phyloP scores from a whole-genome alignment of 768 basidiomycete genomes.

The Mrakia hoshinonis region DNA sequence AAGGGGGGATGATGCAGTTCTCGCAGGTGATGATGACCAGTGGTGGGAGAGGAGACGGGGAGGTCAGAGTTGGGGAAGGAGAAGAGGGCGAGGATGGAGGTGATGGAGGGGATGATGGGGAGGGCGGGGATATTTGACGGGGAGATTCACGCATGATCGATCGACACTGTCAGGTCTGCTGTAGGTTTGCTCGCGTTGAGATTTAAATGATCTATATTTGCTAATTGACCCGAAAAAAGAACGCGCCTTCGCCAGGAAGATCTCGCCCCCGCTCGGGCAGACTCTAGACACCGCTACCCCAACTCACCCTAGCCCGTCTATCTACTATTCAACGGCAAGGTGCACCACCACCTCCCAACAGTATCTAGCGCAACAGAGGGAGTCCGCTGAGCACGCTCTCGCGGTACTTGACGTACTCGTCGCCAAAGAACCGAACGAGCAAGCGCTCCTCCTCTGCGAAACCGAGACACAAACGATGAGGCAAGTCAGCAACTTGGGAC shows the following conservation, averaged over 20 bases:
- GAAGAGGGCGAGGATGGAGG: slow-evolving; percentile 12
- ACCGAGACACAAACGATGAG: neutral
- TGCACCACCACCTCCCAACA: too few species aligned
- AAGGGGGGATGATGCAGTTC: neutral
- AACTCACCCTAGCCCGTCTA: too few species aligned
- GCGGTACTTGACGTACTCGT: slow-evolving; percentile 71
- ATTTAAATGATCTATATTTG: too few species aligned
- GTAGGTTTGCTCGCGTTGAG: too few species aligned
- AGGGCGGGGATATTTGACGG: neutral
- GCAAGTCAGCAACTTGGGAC: neutral
- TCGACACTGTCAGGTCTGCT: too few species aligned
- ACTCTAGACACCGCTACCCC: too few species aligned
- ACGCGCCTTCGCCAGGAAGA: too few species aligned
- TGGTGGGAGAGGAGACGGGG: neutral
- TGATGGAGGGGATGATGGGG: neutral
- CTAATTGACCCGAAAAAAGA: too few species aligned
- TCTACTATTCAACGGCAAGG: too few species aligned
- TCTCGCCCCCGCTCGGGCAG: too few species aligned
- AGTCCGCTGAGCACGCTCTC: slow-evolving; percentile 73
- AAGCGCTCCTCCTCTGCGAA: slow-evolving; percentile 66
- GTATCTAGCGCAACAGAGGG: slow-evolving; percentile 43
- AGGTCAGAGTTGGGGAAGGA: neutral
- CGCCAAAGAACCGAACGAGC: slow-evolving; percentile 78
- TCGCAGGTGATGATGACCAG: slow-evolving; percentile 1
- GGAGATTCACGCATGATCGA: neutral